phyloP scores from a whole-genome alignment of 768 basidiomycete genomes.

The Mrakia hoshinonis region DNA sequence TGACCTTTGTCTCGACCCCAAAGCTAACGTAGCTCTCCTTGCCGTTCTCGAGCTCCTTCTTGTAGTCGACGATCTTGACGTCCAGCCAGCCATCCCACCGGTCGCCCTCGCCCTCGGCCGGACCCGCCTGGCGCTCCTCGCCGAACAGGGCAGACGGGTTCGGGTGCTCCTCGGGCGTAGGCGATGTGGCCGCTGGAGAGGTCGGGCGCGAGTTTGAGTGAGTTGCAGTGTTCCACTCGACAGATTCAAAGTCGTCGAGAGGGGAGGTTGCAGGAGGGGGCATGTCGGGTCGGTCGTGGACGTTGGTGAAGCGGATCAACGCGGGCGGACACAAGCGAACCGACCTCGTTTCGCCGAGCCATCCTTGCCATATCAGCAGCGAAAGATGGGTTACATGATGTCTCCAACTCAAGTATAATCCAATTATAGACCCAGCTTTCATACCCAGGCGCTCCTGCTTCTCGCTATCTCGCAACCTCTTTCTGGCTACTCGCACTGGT shows the following conservation, averaged over 20 bases:
- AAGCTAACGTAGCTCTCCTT: constrained; percentile 28
- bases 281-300: too few relatives aligned
- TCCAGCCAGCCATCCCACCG: constrained; percentile 27
- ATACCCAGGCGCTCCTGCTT: too few relatives aligned
- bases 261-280: too few relatives aligned
- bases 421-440: too few relatives aligned
- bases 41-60: constrained; percentile 28
- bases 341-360: too few relatives aligned
- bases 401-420: too few relatives aligned
- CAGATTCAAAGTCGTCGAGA: constrained; percentile 18
- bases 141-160: neutral
- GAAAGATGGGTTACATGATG: too few relatives aligned
- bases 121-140: neutral
- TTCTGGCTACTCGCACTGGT: too few relatives aligned
- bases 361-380: too few relatives aligned
- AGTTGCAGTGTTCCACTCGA: constrained; percentile 18
- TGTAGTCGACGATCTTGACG: constrained; percentile 22
- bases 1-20: constrained; percentile 19
- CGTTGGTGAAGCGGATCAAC: too few relatives aligned
- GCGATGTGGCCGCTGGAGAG: neutral
- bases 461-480: too few relatives aligned
- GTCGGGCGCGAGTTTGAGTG: neutral
- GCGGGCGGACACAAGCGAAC: too few relatives aligned
- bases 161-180: neutral
- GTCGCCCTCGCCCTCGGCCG: neutral